These are phyloP conservation scores for Cairneyella variabilis DNA, from an alignment of 495 filamentous ascomycete genomes.

Conservation along the genomic window DNA sequence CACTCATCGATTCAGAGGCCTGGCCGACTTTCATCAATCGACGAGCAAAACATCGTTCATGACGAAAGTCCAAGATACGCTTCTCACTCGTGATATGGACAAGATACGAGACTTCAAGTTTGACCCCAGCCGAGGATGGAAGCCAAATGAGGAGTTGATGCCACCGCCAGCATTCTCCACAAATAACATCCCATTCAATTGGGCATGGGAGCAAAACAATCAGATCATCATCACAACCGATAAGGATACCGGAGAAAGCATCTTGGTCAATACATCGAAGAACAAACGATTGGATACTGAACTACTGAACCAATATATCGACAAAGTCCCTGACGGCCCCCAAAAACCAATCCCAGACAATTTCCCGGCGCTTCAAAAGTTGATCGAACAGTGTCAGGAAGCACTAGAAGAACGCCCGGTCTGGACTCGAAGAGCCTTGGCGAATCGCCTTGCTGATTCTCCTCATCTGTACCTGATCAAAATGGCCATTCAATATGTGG, in stretches of 20 bases:
- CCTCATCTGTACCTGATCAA: conserved; percentile 47
- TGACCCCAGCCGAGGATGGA: conserved; percentile 55
- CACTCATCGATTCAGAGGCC: conserved; percentile 79
- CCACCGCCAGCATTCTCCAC: conserved; percentile 75
- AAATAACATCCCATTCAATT: conserved; percentile 64
- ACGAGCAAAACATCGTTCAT: conserved; percentile 59
- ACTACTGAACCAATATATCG: conserved; percentile 59
- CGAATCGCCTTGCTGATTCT: conserved; percentile 56
- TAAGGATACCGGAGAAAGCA: conserved; percentile 27
- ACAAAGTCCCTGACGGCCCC: conserved; percentile 45
- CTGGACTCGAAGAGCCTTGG: conserved; percentile 77
- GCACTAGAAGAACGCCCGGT: conserved; percentile 73
- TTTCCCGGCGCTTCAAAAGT: conserved; percentile 47
- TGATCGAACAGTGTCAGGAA: conserved; percentile 53
- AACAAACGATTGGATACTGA: conserved; percentile 47
- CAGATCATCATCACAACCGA: conserved; percentile 35
- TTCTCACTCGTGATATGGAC: conserved; percentile 55
- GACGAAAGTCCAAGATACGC: conserved; percentile 56
- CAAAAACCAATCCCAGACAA: conserved; percentile 40
- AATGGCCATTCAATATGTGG: conserved; percentile 68
- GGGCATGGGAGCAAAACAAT: conserved; percentile 52
- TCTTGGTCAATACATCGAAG: conserved; percentile 35
- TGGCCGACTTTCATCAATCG: conserved; percentile 73
- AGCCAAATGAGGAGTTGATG: conserved; percentile 62
- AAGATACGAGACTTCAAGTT: conserved; percentile 74